Evolutionary conservation across 2,329 filamentous ascomycete genomes (phyloP).

Genomic region (Penicillium sp.): DNA sequence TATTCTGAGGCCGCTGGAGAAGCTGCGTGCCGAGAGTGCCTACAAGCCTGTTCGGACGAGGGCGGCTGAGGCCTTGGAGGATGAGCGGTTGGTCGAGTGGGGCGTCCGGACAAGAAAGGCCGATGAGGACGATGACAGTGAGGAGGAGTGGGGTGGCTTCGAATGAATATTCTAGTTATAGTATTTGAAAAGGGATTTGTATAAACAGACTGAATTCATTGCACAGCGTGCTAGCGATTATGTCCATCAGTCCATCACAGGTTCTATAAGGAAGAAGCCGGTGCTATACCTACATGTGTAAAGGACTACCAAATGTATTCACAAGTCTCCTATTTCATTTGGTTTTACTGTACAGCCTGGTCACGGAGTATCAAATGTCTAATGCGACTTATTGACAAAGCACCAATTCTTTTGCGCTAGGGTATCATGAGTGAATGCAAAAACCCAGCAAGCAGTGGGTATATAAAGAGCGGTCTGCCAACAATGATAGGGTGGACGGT

Average conservation of each 20-base stretch:
- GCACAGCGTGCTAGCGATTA: conserved; percentile 10
- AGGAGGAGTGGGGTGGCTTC: conserved; percentile 67
- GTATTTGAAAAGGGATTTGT: conserved; percentile 2
- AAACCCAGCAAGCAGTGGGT: conserved; percentile 12
- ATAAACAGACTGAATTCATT: conserved; percentile 9
- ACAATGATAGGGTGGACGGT: neutral
- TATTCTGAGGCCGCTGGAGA: conserved; percentile 45
- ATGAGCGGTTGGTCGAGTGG: conserved; percentile 70
- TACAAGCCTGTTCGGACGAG: conserved; percentile 70
- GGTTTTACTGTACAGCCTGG: conserved; percentile 9
- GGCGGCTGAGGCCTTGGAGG: conserved; percentile 66
- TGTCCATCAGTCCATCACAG: neutral
- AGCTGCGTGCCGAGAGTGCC: conserved; percentile 50
- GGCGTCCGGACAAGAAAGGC: conserved; percentile 39
- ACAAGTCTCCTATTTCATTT: conserved; percentile 7
- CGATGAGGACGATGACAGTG: conserved; percentile 44
- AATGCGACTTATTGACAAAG: conserved; percentile 11
- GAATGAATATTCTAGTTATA: conserved; percentile 28
- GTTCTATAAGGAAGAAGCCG: neutral
- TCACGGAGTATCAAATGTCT: conserved; percentile 5
- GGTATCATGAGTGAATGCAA: conserved; percentile 33
- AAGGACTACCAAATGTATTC: neutral
- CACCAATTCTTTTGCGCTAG: conserved; percentile 22
- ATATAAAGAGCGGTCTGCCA: conserved; percentile 5
- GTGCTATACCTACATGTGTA: neutral